Base-by-base conservation (phyloP, 2,329 filamentous ascomycete genomes). In the Cryphonectria nitschkei region DNA sequence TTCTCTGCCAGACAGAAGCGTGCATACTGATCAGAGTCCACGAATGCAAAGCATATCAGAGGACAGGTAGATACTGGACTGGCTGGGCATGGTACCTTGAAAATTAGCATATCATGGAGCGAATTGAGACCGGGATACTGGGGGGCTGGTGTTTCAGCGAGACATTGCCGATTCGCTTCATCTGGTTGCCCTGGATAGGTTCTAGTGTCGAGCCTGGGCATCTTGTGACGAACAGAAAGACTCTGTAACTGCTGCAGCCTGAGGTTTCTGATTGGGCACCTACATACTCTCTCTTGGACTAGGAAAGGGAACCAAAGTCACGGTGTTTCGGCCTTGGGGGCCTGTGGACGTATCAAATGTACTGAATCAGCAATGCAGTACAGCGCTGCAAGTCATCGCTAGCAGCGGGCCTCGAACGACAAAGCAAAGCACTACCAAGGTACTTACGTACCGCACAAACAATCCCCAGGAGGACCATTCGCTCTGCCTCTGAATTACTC, bases 91-190 rank as follows among this genome's bases (percentile, higher is more conserved):
- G 65, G 34, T 56, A 67, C 34, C 50, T 63, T 54, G 64, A 16
- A 67, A 56, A n/a, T 16, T 39, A 9, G 37, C 9, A 37, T n/a
- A 50, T 54, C 56, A 62, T 50, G 32, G 43, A 43, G 63, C 22
- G 43, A 46, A 14, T 50, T 58, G 54, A 19, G 58, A 56, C 70
- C 58, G 39, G 70, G 70, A 70, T 72, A 29, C 61, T 70, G 58
- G 64, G 58, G 32, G 46, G 19, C 43, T 29, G 67, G 58, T 56
- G 67, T 68, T 68, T 68, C 67, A 68, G 60, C 34, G 16, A 26
- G 61, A 46, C 37, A 19, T 29, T n/a, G 9, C 41, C 37, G 65
- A 63, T n/a, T 19, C 41, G 67, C 58, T 50, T 60, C 66, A 39
- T 34, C 56, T 61, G 39, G 58, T 32, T 32, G 50, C 3, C 29